Evolutionary conservation across 148 eudicot genomes (phyloP).

Genomic region (Vaccinium corymbosum): DNA sequence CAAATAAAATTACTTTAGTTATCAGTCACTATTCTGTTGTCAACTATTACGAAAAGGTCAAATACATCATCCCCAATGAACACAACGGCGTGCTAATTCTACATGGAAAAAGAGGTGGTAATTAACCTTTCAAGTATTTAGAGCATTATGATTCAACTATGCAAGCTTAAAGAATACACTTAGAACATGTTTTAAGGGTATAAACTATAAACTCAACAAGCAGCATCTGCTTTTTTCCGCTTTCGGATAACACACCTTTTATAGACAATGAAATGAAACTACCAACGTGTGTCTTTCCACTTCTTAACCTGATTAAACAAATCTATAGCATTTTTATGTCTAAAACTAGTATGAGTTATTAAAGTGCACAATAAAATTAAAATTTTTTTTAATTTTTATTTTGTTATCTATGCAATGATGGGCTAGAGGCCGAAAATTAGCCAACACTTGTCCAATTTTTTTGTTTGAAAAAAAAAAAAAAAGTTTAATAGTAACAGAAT

Average conservation of each 20-base stretch:
- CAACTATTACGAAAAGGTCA: not conserved
- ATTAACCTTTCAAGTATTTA: not conserved
- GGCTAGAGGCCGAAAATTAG: not conserved
- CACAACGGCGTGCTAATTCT: not conserved
- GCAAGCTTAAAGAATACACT: not conserved
- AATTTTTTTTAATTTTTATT: no score
- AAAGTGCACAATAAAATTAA: not conserved
- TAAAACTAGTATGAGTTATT: not conserved
- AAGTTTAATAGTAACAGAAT: not conserved
- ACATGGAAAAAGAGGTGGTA: not conserved
- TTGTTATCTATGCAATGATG: not conserved
- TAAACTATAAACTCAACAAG: not conserved
- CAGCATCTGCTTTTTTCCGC: not conserved
- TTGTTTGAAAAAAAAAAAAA: no score
- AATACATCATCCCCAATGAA: constrained; percentile 6
- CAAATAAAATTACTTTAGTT: not conserved
- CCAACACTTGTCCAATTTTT: no score
- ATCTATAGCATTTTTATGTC: not conserved
- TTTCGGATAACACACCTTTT: not conserved
- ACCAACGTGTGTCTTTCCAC: not conserved
- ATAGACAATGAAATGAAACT: not conserved
- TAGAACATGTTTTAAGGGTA: not conserved
- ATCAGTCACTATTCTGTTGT: constrained; percentile 3
- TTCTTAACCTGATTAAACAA: not conserved
- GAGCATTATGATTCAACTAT: not conserved